A percentile compares a stretch with the other conserved stretches of the same genome.
Conservation (phyloP, 768 basidiomycete genomes). For the Hysterangium stoloniferum region DNA sequence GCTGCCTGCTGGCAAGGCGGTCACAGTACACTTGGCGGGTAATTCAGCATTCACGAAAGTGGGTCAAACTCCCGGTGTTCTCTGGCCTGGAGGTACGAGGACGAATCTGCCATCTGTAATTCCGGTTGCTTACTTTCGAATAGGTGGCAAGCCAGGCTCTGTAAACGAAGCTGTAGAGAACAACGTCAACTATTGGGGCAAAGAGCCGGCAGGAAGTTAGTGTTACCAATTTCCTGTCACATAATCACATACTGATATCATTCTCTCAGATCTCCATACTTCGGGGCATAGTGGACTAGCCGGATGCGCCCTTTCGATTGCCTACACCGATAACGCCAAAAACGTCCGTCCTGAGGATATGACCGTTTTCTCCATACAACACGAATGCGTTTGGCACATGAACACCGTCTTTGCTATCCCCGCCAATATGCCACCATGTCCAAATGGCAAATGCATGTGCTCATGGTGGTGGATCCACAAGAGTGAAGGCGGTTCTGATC, state of each 20-base stretch:
- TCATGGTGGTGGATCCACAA: constrained; percentile 68
- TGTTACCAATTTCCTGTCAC: not conserved
- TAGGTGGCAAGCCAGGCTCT: not conserved
- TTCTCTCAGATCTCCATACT: constrained; percentile 42
- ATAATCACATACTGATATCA: not conserved
- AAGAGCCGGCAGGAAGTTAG: constrained; percentile 1
- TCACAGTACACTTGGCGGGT: constrained; percentile 47
- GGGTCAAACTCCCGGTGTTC: not conserved
- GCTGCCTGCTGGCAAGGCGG: constrained; percentile 49
- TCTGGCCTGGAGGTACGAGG: constrained; percentile 7
- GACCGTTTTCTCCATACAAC: constrained; percentile 66
- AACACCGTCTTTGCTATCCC: constrained; percentile 68
- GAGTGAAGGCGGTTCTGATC: constrained; percentile 12
- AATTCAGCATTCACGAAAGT: constrained; percentile 20
- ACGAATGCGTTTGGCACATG: constrained; percentile 65
- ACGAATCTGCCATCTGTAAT: not conserved
- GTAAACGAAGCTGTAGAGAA: constrained; percentile 1
- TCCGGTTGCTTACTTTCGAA: not conserved
- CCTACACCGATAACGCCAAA: constrained; percentile 58
- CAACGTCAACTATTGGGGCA: constrained; percentile 1
- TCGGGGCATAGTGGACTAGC: constrained; percentile 43
- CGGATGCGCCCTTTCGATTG: constrained; percentile 65
- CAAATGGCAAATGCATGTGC: constrained; percentile 54
- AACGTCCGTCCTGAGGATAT: constrained; percentile 61
- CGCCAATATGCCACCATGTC: constrained; percentile 58